A percentile compares a stretch with the other conserved stretches of the same genome.
Conservation (phyloP, 1,139 yeast genomes). For the Suhomyces atakaporum region DNA sequence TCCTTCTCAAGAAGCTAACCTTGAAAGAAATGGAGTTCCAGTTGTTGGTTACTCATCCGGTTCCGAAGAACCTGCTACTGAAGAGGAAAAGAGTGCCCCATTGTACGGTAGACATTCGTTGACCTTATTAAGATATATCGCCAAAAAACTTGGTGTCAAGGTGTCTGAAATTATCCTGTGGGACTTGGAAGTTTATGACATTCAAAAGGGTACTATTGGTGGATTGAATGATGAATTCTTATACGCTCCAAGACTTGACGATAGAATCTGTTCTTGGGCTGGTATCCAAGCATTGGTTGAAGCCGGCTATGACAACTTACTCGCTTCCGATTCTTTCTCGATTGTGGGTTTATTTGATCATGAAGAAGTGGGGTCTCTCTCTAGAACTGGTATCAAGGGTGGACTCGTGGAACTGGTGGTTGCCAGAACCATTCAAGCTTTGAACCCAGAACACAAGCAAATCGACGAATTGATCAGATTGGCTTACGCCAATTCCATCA, state of each 20-base stretch:
- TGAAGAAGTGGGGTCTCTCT: conserved; percentile 64
- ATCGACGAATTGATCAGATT: conserved; percentile 27
- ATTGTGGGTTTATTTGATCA: conserved; percentile 58
- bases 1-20: conserved; percentile 51
- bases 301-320: conserved; percentile 23
- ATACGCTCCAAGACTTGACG: conserved; percentile 68
- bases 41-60: conserved; percentile 48
- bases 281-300: conserved; percentile 57
- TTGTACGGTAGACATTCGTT: conserved; percentile 62
- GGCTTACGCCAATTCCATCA: conserved; percentile 55
- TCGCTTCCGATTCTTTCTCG: conserved; percentile 41
- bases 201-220: conserved; percentile 62
- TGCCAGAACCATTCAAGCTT: conserved; percentile 34
- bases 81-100: conserved; percentile 62
- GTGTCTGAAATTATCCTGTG: conserved; percentile 57
- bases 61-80: conserved; percentile 41
- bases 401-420: conserved; percentile 49
- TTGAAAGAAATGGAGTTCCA: conserved; percentile 65
- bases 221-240: conserved; percentile 63
- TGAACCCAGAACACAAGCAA: conserved; percentile 21
- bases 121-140: conserved; percentile 55
- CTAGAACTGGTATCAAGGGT: conserved; percentile 62
- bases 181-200: conserved; percentile 64
- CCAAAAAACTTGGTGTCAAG: conserved; percentile 46
- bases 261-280: conserved; percentile 63